Base-by-base conservation (phyloP, 176 grass and related monocot genomes). In the Hordeum marinum region DNA sequence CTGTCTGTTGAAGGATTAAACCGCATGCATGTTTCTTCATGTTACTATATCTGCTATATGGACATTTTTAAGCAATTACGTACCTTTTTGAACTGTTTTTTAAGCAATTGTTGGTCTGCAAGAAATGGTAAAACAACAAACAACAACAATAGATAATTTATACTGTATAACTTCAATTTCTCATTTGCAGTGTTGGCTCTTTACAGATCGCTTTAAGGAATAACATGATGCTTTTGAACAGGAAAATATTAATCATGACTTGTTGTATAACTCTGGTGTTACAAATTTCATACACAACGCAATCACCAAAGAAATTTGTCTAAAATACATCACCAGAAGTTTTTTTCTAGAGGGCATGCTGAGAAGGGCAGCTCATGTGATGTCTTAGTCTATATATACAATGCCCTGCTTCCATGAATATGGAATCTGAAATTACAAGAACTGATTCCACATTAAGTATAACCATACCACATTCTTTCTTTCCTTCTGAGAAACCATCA, bases 391-490 rank as follows among this genome's bases (percentile, higher is more conserved):
- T 70, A 45, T 64, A 65, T 29, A 29, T 29, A 29, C 20, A 80
- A n/a, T 72, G 32, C 21, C 79, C 21, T 59, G 20, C 21, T 72
- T 45, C 32, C 32, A 59, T 57, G 57, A 73, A 82, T 41, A 76
- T 20, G n/a, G 8, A 42, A 75, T 40, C 18, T 25, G 63, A 40
- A 65, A 72, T 66, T 72, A 85, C 64, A 69, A 11, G 37, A 29
- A 77, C 37, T 36, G 73, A 59, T 17, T 45, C 24, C 63, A 65
- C 57, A 57, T 15, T 58, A 72, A 59, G 29, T 61, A 79, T 21
- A 69, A 65, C 90, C 78, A 94, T 64, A 75, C 75, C 50, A 81
- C 80, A 80, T 65, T 95, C 92, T 95, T 98, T 39, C 6, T 50
- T 48, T 48, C 29, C 29, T 29, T 15, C 1, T 6, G 37, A 39